These are phyloP conservation scores for Calendula officinalis DNA, from an alignment of 129 eudicot species.

Conservation along the genomic window DNA sequence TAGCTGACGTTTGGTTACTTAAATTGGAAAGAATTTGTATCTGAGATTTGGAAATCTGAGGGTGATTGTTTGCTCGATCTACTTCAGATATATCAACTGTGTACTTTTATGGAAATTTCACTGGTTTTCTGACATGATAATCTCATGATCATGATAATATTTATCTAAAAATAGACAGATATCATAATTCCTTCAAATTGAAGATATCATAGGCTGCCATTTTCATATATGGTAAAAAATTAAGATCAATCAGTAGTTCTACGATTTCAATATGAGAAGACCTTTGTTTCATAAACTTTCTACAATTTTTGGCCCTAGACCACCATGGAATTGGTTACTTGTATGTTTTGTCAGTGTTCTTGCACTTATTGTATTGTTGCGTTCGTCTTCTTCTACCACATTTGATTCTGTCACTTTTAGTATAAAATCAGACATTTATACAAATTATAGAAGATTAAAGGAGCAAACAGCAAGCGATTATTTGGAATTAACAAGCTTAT, in stretches of 20 bases:
- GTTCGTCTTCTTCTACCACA: conserved; percentile 51
- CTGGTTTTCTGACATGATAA: conserved; percentile 25
- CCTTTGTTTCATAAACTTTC: conserved; percentile 60
- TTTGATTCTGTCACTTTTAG: conserved; percentile 45
- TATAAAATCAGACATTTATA: conserved; percentile 53
- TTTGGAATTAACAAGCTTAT: conserved; percentile 60
- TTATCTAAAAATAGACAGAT: conserved; percentile 2
- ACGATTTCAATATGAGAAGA: conserved; percentile 93
- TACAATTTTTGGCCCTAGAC: conserved; percentile 56
- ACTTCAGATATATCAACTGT: conserved; percentile 11
- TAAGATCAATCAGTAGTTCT: conserved; percentile 32
- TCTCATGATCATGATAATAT: conserved; percentile 12
- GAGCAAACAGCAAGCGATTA: conserved; percentile 76
- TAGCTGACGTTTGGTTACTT: conserved; percentile 21
- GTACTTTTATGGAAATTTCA: conserved; percentile 14
- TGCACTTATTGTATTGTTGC: conserved; percentile 56
- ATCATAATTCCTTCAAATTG: conserved; percentile 16
- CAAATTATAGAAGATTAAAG: conserved; percentile 72
- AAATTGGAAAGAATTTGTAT: conserved; percentile 16
- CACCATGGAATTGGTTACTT: conserved; percentile 72
- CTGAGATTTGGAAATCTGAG: conserved; percentile 20
- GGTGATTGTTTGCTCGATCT: conserved; percentile 21
- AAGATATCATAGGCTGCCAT: conserved; percentile 40
- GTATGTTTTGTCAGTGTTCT: conserved; percentile 53
- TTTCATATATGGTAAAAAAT: conserved; percentile 38